Base-by-base conservation (phyloP, 345 rosid species). In the Eucalyptus fibrosa region DNA sequence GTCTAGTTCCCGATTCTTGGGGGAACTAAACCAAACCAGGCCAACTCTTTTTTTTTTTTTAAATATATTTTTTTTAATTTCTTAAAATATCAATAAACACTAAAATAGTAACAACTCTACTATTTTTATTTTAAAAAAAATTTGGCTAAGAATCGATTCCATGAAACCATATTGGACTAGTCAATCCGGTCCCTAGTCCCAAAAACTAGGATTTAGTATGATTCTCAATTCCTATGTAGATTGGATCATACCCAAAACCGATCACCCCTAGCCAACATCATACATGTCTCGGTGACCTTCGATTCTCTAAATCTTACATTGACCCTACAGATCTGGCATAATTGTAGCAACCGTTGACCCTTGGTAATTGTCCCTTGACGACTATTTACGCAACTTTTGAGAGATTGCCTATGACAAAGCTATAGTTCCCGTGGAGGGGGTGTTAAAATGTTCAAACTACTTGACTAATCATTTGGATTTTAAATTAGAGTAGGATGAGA, bases 1-100 rank as follows among this genome's bases (percentile, higher is more conserved):
- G 0, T 53, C 11, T 5, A 0, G 0, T 53, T 19, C 26, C 0
- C 5, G 2, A 0, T 53, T 19, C 5, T 8, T 0, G 4, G 5
- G 5, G 11, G 5, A 53, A 53, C 11, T 2, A 8, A 21, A 53
- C 26, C 11, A 53, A 53, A 53, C 10, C 1, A 2, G 2, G 3
- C 21, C 56, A 53, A 53, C 11, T 53, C 26, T 53, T 53, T 53
- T 53, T 53, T 53, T 53, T 53, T 53, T 53, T 16, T 9, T 1
- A 15, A 18, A 53, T 7, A 53, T 18, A 7, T 51, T 0, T 8
- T 8, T 53, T 18, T 53, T 1, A 19, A 53, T 53, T 53, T 53
- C 59, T 53, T 53, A 53, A 53, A 19, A 53, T 0, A 19, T 0
- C 26, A 53, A 53, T 53, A 53, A 53, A 53, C 2, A 2, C 59